Evolutionary conservation across 306 rosid species (phyloP).

Genomic region (Fagus sylvatica): DNA sequence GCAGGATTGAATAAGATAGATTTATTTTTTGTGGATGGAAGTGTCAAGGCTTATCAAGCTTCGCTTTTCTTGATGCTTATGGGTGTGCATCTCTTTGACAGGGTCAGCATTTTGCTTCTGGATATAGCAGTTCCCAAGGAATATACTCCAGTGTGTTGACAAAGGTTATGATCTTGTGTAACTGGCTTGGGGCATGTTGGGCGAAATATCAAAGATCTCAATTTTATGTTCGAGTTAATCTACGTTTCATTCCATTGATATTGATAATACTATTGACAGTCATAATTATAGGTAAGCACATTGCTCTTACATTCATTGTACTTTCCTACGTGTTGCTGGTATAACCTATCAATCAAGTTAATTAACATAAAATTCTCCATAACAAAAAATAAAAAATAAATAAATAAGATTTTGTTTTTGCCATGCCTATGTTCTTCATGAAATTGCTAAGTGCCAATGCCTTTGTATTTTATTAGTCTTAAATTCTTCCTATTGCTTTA

Average conservation of each 20-base stretch:
- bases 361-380: not conserved
- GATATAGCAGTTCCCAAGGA: not conserved
- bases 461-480: not conserved
- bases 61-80: not conserved
- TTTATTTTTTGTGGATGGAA: not conserved
- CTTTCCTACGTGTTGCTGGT: not conserved
- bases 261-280: conserved; percentile 14
- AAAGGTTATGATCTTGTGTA: conserved; percentile 16
- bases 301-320: not conserved
- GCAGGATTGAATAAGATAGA: not conserved
- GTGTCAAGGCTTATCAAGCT: not conserved
- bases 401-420: not conserved
- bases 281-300: conserved; percentile 29
- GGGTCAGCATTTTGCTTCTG: conserved; percentile 1
- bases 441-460: not conserved
- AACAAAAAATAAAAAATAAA: not conserved
- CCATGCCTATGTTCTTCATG: not conserved
- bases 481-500: too few relatives aligned
- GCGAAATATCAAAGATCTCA: conserved; percentile 31
- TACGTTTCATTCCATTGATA: conserved; percentile 17
- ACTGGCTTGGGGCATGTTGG: conserved; percentile 28
- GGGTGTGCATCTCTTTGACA: not conserved
- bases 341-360: not conserved
- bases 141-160: not conserved
- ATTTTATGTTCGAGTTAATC: conserved; percentile 7